These are phyloP conservation scores for Candida namnaoensis DNA, from an alignment of 805 yeast genomes.

Conservation along the genomic window DNA sequence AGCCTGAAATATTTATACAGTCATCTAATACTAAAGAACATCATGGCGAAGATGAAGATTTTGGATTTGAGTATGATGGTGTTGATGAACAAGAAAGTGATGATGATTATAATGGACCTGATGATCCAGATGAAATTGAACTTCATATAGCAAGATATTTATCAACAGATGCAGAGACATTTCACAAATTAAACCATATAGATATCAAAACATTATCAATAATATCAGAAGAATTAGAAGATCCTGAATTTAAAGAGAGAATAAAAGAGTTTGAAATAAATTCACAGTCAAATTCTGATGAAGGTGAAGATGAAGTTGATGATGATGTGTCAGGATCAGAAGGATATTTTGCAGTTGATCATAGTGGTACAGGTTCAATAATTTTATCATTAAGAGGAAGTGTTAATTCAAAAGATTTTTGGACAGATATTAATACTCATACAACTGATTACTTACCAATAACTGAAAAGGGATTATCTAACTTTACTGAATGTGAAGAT, in stretches of 20 bases:
- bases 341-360: constrained; percentile 50
- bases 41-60: constrained; percentile 1
- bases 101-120: no score
- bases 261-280: no score
- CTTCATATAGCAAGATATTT: no score
- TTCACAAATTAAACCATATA: no score
- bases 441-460: constrained; percentile 14
- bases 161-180: no score
- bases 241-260: no score
- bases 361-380: constrained; percentile 28
- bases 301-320: not conserved
- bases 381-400: constrained; percentile 58
- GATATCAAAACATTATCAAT: no score
- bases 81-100: constrained; percentile 5
- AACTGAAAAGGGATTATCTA: constrained; percentile 5
- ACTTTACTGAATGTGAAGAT: constrained; percentile 26
- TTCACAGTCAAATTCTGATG: not conserved
- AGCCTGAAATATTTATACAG: constrained; percentile 2
- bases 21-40: constrained; percentile 1
- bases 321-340: constrained; percentile 1
- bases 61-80: not conserved
- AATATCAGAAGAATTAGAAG: no score
- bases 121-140: no score
- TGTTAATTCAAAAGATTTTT: constrained; percentile 48
- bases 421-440: constrained; percentile 41